A percentile compares a stretch with the other conserved stretches of the same genome.
These are phyloP conservation scores for Endoconidiophora polonica DNA, from an alignment of 2,329 filamentous ascomycete genomes.

Conservation along the genomic window DNA sequence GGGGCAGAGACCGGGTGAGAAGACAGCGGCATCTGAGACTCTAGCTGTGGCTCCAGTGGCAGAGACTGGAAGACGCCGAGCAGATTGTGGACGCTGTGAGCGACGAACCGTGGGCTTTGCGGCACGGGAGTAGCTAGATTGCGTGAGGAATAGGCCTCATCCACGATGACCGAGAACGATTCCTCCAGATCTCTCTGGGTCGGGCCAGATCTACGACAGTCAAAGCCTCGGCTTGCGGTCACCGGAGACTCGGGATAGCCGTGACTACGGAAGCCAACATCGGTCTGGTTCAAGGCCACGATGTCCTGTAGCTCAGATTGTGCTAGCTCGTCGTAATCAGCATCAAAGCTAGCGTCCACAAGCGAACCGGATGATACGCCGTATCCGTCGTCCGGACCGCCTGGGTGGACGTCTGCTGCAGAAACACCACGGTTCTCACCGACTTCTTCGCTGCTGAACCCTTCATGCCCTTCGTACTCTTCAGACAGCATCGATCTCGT, in stretches of 20 bases:
- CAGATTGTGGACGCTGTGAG: neutral
- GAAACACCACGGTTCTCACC: too few species aligned
- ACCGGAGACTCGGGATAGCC: constrained; percentile 9
- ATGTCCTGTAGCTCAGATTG: constrained; percentile 2
- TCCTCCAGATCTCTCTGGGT: constrained; percentile 13
- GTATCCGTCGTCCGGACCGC: neutral
- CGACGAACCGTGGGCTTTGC: neutral
- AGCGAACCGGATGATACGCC: neutral
- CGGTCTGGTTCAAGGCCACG: neutral
- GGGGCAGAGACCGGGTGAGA: neutral
- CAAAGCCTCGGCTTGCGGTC: neutral
- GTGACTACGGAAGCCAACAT: neutral
- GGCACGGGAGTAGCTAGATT: constrained; percentile 6
- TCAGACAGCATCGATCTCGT: constrained; percentile 11
- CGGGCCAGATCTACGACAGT: neutral
- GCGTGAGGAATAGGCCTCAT: neutral
- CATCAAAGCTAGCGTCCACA: neutral
- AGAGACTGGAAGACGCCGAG: constrained; percentile 9
- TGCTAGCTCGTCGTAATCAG: constrained; percentile 9
- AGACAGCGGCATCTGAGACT: neutral
- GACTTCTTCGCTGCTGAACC: neutral
- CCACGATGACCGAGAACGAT: constrained; percentile 15
- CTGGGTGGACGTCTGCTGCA: too few species aligned
- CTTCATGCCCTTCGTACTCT: neutral
- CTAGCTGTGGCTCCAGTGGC: neutral